Percentiles rank a stretch among this genome's conserved stretches.
These are phyloP conservation scores for Psidium friedrichsthalianum DNA, from an alignment of 345 rosid species.

Conservation along the genomic window DNA sequence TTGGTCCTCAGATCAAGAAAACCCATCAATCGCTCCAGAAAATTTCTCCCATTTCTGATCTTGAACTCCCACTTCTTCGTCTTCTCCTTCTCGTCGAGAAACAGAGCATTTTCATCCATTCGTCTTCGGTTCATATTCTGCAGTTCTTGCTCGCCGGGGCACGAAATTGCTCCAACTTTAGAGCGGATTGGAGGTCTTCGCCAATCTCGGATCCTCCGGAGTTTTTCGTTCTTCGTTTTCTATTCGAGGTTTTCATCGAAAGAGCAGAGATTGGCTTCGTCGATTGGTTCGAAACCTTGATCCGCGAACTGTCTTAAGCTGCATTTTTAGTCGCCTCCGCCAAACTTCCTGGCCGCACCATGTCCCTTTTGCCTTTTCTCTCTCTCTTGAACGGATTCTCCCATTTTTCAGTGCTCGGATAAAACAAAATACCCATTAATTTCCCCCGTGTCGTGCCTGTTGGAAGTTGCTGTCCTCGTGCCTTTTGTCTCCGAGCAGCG, in stretches of 20 bases:
- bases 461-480: neutral
- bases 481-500: neutral
- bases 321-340: conserved; percentile 1
- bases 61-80: neutral
- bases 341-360: neutral
- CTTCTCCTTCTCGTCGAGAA: neutral
- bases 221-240: neutral
- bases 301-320: neutral
- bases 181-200: conserved; percentile 9
- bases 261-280: neutral
- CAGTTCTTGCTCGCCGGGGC: neutral
- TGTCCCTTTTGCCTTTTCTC: neutral
- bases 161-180: neutral
- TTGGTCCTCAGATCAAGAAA: neutral
- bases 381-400: neutral
- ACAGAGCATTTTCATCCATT: neutral
- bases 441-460: neutral
- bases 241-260: neutral
- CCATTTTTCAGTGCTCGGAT: neutral
- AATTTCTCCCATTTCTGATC: neutral
- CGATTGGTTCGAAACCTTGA: neutral
- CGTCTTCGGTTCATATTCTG: neutral
- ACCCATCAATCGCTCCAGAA: conserved; percentile 1
- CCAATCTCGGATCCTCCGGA: conserved; percentile 16
- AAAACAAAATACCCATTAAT: neutral